Percentiles rank a stretch among this genome's conserved stretches.
Evolutionary conservation across 1,284 basidiomycete genomes (phyloP).

Genomic region (Malassezia restricta): DNA sequence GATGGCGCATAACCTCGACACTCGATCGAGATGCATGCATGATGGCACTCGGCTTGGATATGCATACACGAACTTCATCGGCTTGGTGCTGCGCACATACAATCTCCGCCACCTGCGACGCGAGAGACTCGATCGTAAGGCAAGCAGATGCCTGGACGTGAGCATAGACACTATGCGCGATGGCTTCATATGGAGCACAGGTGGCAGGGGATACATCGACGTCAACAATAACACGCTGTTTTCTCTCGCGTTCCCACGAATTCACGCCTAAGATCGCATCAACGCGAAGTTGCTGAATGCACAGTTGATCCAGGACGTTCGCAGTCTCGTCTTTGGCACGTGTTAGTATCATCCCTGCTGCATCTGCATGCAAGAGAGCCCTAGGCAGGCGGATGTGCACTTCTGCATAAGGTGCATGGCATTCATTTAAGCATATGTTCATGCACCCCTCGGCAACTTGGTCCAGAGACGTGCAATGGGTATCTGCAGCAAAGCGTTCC

Average conservation of each 20-base stretch:
- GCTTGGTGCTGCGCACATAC: constrained; percentile 40
- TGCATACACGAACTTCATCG: constrained; percentile 49
- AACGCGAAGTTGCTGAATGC: not conserved
- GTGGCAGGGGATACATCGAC: constrained; percentile 48
- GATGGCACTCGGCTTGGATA: constrained; percentile 65
- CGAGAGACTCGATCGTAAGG: constrained; percentile 63
- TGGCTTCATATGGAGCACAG: constrained; percentile 8
- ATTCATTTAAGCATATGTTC: constrained; percentile 48
- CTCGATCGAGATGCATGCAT: constrained; percentile 58
- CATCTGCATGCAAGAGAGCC: constrained; percentile 53
- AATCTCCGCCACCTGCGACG: constrained; percentile 55
- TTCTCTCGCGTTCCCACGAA: constrained; percentile 58
- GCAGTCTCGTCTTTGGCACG: not conserved
- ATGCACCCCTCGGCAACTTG: constrained; percentile 48
- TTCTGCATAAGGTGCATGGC: constrained; percentile 47
- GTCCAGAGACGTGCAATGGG: constrained; percentile 17
- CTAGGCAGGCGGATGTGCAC: constrained; percentile 52
- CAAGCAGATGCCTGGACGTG: constrained; percentile 52
- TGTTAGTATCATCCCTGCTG: constrained; percentile 49
- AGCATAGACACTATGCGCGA: constrained; percentile 41
- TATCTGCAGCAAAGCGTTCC: constrained; percentile 20
- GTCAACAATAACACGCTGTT: constrained; percentile 60
- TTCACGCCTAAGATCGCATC: constrained; percentile 61
- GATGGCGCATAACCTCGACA: constrained; percentile 54
- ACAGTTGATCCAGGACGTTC: not conserved